phyloP scores from a whole-genome alignment of 2,329 filamentous ascomycete genomes.

The Myriangium duriaei region DNA sequence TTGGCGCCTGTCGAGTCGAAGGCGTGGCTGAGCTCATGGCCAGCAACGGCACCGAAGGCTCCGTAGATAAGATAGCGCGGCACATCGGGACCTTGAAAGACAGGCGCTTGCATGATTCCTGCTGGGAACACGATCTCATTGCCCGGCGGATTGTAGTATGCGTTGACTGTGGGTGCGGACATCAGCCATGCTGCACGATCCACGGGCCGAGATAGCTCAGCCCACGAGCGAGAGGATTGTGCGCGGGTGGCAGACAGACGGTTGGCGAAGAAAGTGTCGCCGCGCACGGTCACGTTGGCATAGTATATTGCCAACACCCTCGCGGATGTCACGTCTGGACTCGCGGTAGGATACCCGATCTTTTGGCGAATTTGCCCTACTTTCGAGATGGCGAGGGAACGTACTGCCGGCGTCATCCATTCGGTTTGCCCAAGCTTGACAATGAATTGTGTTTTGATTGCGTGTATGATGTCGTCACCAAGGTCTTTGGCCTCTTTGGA shows the following conservation, averaged over 20 bases:
- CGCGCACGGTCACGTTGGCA: conserved; percentile 36
- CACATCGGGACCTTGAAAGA: conserved; percentile 46
- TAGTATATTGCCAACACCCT: conserved; percentile 46
- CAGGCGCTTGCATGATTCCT: conserved; percentile 56
- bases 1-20: conserved; percentile 55
- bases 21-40: conserved; percentile 58
- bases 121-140: conserved; percentile 60
- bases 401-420: conserved; percentile 54
- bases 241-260: conserved; percentile 39
- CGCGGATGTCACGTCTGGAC: conserved; percentile 38
- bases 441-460: conserved; percentile 56
- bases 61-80: conserved; percentile 57
- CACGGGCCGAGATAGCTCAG: conserved; percentile 45
- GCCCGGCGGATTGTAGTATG: conserved; percentile 51
- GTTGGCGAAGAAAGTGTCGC: conserved; percentile 46
- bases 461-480: conserved; percentile 56
- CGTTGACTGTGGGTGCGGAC: conserved; percentile 43
- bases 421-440: conserved; percentile 44
- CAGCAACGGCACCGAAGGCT: conserved; percentile 54
- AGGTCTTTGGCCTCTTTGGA: conserved; percentile 53
- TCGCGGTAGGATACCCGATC: conserved; percentile 52
- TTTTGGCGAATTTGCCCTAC: conserved; percentile 56
- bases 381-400: conserved; percentile 49
- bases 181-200: conserved; percentile 50
- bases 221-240: conserved; percentile 40